A percentile compares a stretch with the other conserved stretches of the same genome.
Conservation (phyloP, 495 filamentous ascomycete species). For the Pyrenula massariospora region DNA sequence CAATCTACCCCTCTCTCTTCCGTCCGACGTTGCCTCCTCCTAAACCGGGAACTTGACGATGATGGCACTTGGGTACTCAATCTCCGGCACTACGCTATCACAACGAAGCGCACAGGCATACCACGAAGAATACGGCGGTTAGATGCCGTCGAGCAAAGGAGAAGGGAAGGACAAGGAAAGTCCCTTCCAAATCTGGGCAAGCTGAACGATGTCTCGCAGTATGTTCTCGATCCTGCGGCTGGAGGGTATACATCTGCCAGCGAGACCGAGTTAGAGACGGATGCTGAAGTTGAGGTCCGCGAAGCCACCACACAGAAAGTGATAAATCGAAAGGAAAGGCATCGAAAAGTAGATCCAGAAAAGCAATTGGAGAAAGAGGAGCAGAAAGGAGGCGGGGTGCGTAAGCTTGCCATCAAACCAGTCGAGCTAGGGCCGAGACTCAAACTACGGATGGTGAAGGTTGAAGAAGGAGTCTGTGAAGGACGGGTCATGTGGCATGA, state of each 20-base stretch:
- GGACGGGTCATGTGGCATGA: slow-evolving; percentile 98
- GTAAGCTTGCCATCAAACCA: slow-evolving; percentile 82
- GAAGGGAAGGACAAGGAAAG: slow-evolving; percentile 49
- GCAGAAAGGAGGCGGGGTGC: slow-evolving; percentile 27
- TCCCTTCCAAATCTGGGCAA: slow-evolving; percentile 80
- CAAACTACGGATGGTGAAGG: slow-evolving; percentile 82
- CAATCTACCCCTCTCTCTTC: slow-evolving; percentile 77
- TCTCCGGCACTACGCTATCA: slow-evolving; percentile 90
- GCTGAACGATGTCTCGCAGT: slow-evolving; percentile 89
- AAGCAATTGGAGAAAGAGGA: slow-evolving; percentile 22
- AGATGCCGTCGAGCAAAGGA: slow-evolving; percentile 70
- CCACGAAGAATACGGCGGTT: slow-evolving; percentile 73
- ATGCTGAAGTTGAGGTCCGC: slow-evolving; percentile 88
- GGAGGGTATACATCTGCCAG: slow-evolving; percentile 86
- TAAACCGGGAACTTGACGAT: slow-evolving; percentile 64
- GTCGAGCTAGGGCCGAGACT: slow-evolving; percentile 87
- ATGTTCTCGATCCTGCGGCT: slow-evolving; percentile 74
- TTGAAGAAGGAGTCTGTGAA: slow-evolving; percentile 85
- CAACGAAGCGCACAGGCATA: slow-evolving; percentile 71
- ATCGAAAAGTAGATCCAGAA: slow-evolving; percentile 34
- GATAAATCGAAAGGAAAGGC: slow-evolving; percentile 50
- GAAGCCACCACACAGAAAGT: slow-evolving; percentile 60
- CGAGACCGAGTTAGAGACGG: slow-evolving; percentile 85
- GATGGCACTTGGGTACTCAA: slow-evolving; percentile 73
- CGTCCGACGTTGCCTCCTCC: slow-evolving; percentile 77